Base-by-base conservation (phyloP, 768 basidiomycete species). In the Naganishia antarctica region DNA sequence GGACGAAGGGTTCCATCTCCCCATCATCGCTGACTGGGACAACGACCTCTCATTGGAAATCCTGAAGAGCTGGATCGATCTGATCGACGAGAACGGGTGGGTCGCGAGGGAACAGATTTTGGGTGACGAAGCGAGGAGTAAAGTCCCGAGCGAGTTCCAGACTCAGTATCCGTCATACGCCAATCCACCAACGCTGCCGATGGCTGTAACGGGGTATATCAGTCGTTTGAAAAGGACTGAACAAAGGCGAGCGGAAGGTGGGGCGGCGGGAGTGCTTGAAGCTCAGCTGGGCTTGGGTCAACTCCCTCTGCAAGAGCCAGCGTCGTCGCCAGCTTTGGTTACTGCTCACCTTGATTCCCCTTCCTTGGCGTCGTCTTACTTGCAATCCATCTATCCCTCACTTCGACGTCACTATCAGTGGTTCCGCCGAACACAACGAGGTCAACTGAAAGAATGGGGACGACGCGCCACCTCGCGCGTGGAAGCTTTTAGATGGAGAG, bases 1-100 rank as follows among this genome's bases (percentile, higher is more conserved):
- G 93, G 93, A 98, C 76, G 93, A 98, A 78, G 93, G 93, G 1
- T 98, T 98, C 81, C 93, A 98, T 78, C 79, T 97, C 31, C 78
- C 91, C 34, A 87, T 93, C 69, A 89, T 98, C 47, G 91, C 91
- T 18, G 85, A 86, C 71, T 93, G 89, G 88, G 94, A 98, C 72
- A 91, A 87, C 65, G 91, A 90, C 70, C 84, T 96, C 61, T 86
- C 85, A 70, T 81, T 96, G 31, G 88, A 91, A 73, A 96, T 98
- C 64, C 80, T 98, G 41, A 86, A 86, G 72, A 84, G 86, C 66
- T 98, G 93, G 93, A 85, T 96, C 53, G 80, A 85, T 67, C 82
- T 97, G 48, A 90, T 96, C 61, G 91, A 98, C 73, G 88, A 89
- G 37, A 84, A 96, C 69, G 93, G 93, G 1, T 98, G 93, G 93